Evolutionary conservation across 805 yeast genomes (phyloP).

Genomic region (Ogataea pini): DNA sequence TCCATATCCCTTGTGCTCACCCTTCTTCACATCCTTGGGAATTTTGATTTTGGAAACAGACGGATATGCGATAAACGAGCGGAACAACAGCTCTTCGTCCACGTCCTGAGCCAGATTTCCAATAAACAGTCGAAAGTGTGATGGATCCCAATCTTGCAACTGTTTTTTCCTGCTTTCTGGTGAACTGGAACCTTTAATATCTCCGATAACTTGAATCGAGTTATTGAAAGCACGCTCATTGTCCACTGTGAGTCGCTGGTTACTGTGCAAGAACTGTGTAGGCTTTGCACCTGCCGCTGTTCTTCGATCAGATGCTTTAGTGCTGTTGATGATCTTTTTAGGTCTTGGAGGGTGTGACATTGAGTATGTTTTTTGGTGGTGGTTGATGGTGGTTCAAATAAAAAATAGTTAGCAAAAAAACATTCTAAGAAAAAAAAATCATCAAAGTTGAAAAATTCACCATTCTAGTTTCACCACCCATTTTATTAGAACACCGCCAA

Average conservation of each 20-base stretch:
- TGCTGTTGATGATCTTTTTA: conserved; percentile 16
- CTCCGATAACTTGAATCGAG: conserved; percentile 23
- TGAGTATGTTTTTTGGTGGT: too few species aligned
- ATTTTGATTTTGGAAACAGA: conserved; percentile 61
- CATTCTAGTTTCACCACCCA: not conserved
- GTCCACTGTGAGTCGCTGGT: conserved; percentile 25
- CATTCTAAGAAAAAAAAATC: not conserved
- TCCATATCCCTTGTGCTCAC: conserved; percentile 66
- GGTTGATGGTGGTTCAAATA: not conserved
- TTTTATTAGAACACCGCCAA: not conserved
- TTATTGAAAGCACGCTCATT: conserved; percentile 18
- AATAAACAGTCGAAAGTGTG: conserved; percentile 69
- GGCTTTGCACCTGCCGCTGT: conserved; percentile 54
- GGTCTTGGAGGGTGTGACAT: conserved; percentile 2
- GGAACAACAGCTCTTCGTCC: conserved; percentile 52
- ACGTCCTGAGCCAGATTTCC: conserved; percentile 75
- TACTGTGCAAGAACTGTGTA: conserved; percentile 41
- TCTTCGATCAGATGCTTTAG: conserved; percentile 54
- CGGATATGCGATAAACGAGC: conserved; percentile 54
- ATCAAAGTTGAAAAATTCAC: not conserved
- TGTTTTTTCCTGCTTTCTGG: not conserved
- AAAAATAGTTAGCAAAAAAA: not conserved
- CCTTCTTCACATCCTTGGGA: conserved; percentile 50
- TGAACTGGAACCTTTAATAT: conserved; percentile 8
- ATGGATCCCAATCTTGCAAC: conserved; percentile 62